A percentile compares a stretch with the other conserved stretches of the same genome.
Conservation (phyloP, 345 rosid species). For the Heritiera littoralis region DNA sequence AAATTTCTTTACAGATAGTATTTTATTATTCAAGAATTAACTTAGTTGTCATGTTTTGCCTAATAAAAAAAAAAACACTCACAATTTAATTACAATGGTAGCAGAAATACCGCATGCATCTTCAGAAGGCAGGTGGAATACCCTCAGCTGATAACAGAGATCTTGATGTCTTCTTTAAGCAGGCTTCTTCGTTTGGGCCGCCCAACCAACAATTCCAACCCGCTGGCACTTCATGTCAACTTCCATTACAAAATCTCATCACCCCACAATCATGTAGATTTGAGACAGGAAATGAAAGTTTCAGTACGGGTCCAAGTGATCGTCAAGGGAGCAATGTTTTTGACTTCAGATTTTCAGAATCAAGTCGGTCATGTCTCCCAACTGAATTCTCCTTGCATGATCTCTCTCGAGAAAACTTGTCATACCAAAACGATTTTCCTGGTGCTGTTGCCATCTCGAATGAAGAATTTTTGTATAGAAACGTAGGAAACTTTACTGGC, state of each 20-base stretch:
- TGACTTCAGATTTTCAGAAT: neutral
- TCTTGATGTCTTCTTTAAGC: neutral
- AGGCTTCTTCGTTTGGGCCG: neutral
- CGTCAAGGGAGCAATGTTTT: slow-evolving; percentile 6
- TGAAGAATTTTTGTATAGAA: slow-evolving; percentile 15
- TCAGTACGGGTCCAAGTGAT: neutral
- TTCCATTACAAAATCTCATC: slow-evolving; percentile 14
- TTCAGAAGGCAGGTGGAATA: neutral
- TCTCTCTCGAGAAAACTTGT: neutral
- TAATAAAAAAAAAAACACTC: neutral
- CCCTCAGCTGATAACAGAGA: neutral
- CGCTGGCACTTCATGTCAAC: neutral
- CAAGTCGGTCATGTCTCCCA: slow-evolving; percentile 7
- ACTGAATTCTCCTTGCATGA: slow-evolving; percentile 3
- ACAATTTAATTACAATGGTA: neutral
- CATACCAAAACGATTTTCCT: slow-evolving; percentile 1
- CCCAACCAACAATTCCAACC: neutral
- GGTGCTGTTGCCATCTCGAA: neutral
- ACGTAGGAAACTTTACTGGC: slow-evolving; percentile 3
- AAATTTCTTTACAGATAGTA: neutral
- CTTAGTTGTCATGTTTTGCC: neutral
- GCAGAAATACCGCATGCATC: slow-evolving; percentile 34
- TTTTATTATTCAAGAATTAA: too few relatives aligned
- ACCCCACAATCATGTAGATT: neutral
- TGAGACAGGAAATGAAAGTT: neutral